These are phyloP conservation scores for Chlamydomonas reinhardtii DNA, from an alignment of 163 green algal species.

Conservation along the genomic window DNA sequence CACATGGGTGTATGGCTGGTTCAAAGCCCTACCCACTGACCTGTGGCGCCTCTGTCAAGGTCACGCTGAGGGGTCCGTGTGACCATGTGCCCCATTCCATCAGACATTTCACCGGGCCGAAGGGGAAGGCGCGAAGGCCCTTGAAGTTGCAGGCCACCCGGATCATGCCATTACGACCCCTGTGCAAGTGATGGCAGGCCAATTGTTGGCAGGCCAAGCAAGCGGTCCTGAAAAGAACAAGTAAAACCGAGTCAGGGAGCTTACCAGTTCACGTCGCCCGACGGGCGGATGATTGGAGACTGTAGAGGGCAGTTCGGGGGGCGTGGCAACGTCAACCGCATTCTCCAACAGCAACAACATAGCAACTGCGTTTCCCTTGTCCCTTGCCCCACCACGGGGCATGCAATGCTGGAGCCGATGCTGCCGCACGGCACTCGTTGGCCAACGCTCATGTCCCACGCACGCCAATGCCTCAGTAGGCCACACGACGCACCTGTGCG, in stretches of 20 bases:
- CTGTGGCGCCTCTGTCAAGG: slow-evolving; percentile 7
- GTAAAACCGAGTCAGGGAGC: not conserved
- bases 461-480: too few relatives aligned
- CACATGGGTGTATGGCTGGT: too few relatives aligned
- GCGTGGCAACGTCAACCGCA: too few relatives aligned
- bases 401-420: too few relatives aligned
- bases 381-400: too few relatives aligned
- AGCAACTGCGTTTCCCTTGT: too few relatives aligned
- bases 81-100: slow-evolving; percentile 20
- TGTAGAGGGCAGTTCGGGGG: too few relatives aligned
- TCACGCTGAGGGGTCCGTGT: not conserved
- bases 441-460: too few relatives aligned
- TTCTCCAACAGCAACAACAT: too few relatives aligned
- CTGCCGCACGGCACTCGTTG: too few relatives aligned
- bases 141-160: slow-evolving; percentile 17
- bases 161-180: slow-evolving; percentile 13
- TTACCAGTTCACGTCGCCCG: not conserved
- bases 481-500: not conserved
- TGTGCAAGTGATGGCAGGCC: not conserved
- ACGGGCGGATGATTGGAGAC: not conserved
- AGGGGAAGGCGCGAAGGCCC: slow-evolving; percentile 17
- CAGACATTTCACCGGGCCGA: slow-evolving; percentile 12
- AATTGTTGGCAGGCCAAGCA: not conserved
- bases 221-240: not conserved
- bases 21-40: not conserved